Conservation (phyloP, 495 filamentous ascomycete species). For the Parachaetomium inaequale region DNA sequence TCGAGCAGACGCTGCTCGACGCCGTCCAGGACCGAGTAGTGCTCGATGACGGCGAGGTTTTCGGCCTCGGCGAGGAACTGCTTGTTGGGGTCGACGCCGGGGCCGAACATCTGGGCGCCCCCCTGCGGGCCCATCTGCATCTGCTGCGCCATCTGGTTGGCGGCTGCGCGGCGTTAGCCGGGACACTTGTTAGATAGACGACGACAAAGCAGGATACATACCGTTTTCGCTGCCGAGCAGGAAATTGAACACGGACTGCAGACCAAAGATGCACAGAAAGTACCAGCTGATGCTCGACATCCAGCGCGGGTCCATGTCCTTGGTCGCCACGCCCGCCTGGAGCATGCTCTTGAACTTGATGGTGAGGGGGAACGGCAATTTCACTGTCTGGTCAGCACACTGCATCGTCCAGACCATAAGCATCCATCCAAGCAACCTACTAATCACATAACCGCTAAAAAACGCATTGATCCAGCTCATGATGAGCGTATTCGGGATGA, state of each 20-base stretch:
- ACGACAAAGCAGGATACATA: constrained; percentile 42
- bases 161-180: constrained; percentile 55
- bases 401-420: no score
- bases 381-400: constrained; percentile 53
- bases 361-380: constrained; percentile 96
- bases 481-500: constrained; percentile 96
- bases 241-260: constrained; percentile 97
- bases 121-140: constrained; percentile 74
- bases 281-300: constrained; percentile 99
- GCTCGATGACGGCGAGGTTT: constrained; percentile 91
- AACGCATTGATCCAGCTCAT: constrained; percentile 99
- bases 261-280: constrained; percentile 91
- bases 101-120: constrained; percentile 73
- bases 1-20: constrained; percentile 78
- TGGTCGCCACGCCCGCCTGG: constrained; percentile 91
- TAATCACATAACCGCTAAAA: constrained; percentile 95
- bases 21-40: constrained; percentile 82
- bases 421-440: constrained; percentile 48
- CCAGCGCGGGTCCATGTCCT: constrained; percentile 95
- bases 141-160: constrained; percentile 90
- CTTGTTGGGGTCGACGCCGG: constrained; percentile 94
- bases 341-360: constrained; percentile 99
- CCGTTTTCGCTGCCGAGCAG: constrained; percentile 92
- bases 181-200: background rate
- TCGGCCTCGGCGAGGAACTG: constrained; percentile 86